phyloP scores from a whole-genome alignment of 129 eudicot species.

The Ambrosia trifida region DNA sequence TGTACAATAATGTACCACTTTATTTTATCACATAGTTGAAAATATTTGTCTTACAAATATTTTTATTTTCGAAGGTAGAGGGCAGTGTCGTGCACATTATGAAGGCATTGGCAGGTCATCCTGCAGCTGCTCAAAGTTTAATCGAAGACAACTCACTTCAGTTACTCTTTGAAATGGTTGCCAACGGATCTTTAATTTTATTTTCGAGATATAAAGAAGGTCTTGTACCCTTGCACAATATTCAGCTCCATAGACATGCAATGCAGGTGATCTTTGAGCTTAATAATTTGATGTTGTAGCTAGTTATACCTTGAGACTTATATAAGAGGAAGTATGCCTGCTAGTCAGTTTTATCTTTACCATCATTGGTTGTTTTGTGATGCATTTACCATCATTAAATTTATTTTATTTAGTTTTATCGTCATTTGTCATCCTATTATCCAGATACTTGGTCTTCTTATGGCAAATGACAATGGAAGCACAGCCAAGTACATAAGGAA shows the following conservation, averaged over 20 bases:
- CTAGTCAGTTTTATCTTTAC: neutral
- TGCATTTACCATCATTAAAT: neutral
- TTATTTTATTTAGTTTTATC: conserved; percentile 11
- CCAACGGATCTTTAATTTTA: conserved; percentile 79
- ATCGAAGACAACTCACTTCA: conserved; percentile 92
- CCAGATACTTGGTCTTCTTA: conserved; percentile 95
- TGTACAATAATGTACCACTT: neutral
- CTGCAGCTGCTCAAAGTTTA: conserved; percentile 92
- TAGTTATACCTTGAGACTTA: neutral
- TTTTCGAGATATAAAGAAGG: conserved; percentile 76
- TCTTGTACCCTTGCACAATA: conserved; percentile 79
- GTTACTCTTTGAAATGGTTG: conserved; percentile 91
- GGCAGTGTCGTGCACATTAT: conserved; percentile 95
- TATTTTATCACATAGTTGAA: neutral
- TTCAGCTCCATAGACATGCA: conserved; percentile 99
- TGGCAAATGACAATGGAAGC: conserved; percentile 91
- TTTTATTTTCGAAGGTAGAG: conserved; percentile 59
- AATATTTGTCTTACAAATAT: neutral
- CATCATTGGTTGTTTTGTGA: conserved; percentile 1
- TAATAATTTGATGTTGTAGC: neutral
- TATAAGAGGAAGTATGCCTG: neutral
- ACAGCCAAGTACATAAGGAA: conserved; percentile 85
- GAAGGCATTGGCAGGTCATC: conserved; percentile 94
- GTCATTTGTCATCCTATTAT: conserved; percentile 10
- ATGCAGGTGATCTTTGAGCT: conserved; percentile 66